Base-by-base conservation (phyloP, 179 eudicot genomes). In the Actinidia arguta region DNA sequence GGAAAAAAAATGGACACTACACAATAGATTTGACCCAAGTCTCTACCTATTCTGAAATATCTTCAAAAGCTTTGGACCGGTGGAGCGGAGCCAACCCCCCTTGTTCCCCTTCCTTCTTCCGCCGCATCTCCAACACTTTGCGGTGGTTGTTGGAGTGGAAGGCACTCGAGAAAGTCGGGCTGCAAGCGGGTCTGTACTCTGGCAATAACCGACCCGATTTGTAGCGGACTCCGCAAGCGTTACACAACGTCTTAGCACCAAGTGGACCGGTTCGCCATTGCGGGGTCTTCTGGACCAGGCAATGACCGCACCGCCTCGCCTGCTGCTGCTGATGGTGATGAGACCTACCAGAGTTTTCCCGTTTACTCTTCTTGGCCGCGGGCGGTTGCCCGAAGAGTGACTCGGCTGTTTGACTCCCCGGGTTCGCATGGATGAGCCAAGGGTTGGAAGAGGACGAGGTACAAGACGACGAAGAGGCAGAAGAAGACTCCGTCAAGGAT, bases 111-210 rank as follows among this genome's bases (percentile, higher is more conserved):
- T 80, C 88, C 75, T 87, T 89, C 84, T 85, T 83, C 78, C 82
- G 82, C 83, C 91, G 85, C 91, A 89, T 89, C 68, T 89, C 91
- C 73, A 89, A n/a, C 74, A 89, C 91, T 78, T 89, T 89, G 78
- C 90, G 76, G 80, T 89, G 91, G 50, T 85, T 85, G 66, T 89
- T 89, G 14, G 91, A 89, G 83, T 89, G 91, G 12, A 87, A 27
- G 2, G 83, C 88, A 14, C 87, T 85, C 5, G 88, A 85, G 54
- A 89, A 89, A 1, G 91, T 89, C 80, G 91, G 91, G 85, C 91
- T 89, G 46, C 91, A 87, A 9, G 91, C 91, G 8, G 91, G 91
- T 22, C 91, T 62, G 70, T 89, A 89, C 46, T 89, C 91, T 2
- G 91, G 91, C 18, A 89, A 18, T 42, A 89, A 80, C 79, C 91